Evolutionary conservation across 768 basidiomycete genomes (phyloP), one percentile per base, ranked within the genome.

Genomic region (Sporobolomyces phaffii): DNA sequence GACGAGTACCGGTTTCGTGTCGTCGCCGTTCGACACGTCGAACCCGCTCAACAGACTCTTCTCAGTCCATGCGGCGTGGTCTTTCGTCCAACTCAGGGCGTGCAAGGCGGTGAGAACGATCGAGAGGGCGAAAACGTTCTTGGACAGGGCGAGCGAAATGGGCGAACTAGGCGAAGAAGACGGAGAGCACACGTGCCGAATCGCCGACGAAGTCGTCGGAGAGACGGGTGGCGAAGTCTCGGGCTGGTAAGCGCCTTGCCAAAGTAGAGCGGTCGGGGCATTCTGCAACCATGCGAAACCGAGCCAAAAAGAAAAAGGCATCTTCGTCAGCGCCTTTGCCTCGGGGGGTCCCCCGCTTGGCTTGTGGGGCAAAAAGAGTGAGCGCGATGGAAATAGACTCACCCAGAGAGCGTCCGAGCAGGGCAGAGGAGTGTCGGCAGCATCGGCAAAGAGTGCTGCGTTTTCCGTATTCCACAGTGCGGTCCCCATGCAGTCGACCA

Each of bases 381-480:
- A 41, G 20, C 8, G n/a, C 3, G 43, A 28, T 18, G 28, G 33
- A 10, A 20, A 11, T 31, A 2, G n/a, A n/a, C n/a, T n/a, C 17
- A 70, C 69, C 69, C 69, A 71, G 36, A 66, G 65, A 5, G 51
- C 14, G n/a, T 66, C 69, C 18, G 50, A 43, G 34, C 69, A 71
- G 0, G 69, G 69, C 11, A 71, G 44, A 1, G 61, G 43, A 17
- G 69, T 61, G 45, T 56, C 48, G 9, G 69, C 69, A 1, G 69
- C 69, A 33, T 71, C 69, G 41, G 63, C 48, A 36, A 60, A 71
- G 3, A 71, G 50, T 20, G 62, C 48, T 7, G 58, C 45, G 26
- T 48, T 52, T 43, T 71, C 65, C 24, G 63, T 53, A 38, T 71
- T 62, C 69, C 69, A 71, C 40, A 66, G 15, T 1, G 59, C 69